These are phyloP conservation scores for Hygrocybe punicea DNA, from an alignment of 768 basidiomycete species.

Conservation along the genomic window DNA sequence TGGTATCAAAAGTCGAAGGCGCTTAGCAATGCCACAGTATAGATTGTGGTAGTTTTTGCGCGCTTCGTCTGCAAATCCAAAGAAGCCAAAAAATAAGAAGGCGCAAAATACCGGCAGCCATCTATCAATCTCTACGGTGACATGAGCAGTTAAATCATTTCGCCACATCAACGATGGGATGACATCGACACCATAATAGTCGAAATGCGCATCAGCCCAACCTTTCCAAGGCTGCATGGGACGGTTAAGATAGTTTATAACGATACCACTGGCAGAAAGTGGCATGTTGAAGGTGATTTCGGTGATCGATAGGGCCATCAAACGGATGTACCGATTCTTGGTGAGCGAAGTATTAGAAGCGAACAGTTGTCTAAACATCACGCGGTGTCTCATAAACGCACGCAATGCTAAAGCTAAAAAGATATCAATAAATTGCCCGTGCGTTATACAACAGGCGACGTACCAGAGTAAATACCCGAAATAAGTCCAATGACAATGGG, in stretches of 20 bases:
- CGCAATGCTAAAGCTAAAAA: constrained; percentile 35
- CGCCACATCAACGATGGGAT: constrained; percentile 46
- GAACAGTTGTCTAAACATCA: constrained; percentile 43
- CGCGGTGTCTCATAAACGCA: constrained; percentile 40
- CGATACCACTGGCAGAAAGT: constrained; percentile 38
- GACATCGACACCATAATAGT: constrained; percentile 45
- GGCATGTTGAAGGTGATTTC: constrained; percentile 50
- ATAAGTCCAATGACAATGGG: constrained; percentile 39
- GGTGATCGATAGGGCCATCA: constrained; percentile 51
- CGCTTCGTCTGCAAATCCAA: constrained; percentile 63
- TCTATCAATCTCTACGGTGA: constrained; percentile 42
- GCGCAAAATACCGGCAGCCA: constrained; percentile 49
- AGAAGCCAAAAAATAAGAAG: constrained; percentile 62
- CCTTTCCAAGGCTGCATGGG: constrained; percentile 43
- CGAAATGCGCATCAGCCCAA: constrained; percentile 50
- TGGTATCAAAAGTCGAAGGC: neutral
- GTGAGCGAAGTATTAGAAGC: constrained; percentile 41
- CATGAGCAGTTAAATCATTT: constrained; percentile 15
- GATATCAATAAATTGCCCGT: neutral
- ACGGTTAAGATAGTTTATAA: constrained; percentile 31
- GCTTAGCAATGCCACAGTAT: constrained; percentile 39
- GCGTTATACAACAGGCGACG: constrained; percentile 14
- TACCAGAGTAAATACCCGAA: constrained; percentile 25
- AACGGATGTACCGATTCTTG: constrained; percentile 49
- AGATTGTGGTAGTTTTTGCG: constrained; percentile 48